A percentile compares a stretch with the other conserved stretches of the same genome.
These are phyloP conservation scores for Calonectria honghensis DNA, from an alignment of 2,329 filamentous ascomycete genomes.

Conservation along the genomic window DNA sequence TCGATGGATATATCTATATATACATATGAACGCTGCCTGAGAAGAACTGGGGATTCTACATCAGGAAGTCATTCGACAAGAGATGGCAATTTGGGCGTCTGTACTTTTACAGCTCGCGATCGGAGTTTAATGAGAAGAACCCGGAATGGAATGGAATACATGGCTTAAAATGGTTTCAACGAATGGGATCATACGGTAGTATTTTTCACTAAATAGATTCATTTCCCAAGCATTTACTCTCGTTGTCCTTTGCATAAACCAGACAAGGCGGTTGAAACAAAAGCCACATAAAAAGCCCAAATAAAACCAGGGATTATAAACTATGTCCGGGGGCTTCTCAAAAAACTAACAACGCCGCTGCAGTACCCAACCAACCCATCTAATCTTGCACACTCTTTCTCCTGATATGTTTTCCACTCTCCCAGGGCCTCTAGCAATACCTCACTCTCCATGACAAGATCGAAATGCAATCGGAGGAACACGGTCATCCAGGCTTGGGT, in stretches of 20 bases:
- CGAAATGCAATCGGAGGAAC: slow-evolving; percentile 86
- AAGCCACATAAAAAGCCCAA: neutral
- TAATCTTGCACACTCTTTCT: slow-evolving; percentile 81
- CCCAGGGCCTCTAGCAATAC: slow-evolving; percentile 75
- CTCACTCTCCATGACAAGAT: slow-evolving; percentile 70
- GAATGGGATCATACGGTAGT: slow-evolving; percentile 43
- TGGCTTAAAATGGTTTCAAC: slow-evolving; percentile 24
- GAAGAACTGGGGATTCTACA: slow-evolving; percentile 12
- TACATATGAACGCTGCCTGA: neutral
- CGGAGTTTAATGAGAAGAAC: slow-evolving; percentile 42
- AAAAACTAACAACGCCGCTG: slow-evolving; percentile 87
- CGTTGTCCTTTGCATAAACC: neutral
- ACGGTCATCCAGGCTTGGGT: slow-evolving; percentile 99
- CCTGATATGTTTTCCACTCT: slow-evolving; percentile 84
- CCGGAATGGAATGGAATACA: slow-evolving; percentile 30
- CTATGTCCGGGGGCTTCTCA: slow-evolving; percentile 78
- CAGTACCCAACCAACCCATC: slow-evolving; percentile 90
- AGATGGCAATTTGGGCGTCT: slow-evolving; percentile 24
- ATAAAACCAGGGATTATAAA: slow-evolving; percentile 11
- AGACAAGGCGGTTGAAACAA: neutral
- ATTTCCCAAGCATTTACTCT: slow-evolving; percentile 30
- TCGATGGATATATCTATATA: slow-evolving; percentile 11
- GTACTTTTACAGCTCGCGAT: slow-evolving; percentile 44
- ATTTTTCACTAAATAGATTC: slow-evolving; percentile 44
- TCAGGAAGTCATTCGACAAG: slow-evolving; percentile 16